Conservation (phyloP, 805 yeast species). For the Hanseniaspora nectarophila region DNA sequence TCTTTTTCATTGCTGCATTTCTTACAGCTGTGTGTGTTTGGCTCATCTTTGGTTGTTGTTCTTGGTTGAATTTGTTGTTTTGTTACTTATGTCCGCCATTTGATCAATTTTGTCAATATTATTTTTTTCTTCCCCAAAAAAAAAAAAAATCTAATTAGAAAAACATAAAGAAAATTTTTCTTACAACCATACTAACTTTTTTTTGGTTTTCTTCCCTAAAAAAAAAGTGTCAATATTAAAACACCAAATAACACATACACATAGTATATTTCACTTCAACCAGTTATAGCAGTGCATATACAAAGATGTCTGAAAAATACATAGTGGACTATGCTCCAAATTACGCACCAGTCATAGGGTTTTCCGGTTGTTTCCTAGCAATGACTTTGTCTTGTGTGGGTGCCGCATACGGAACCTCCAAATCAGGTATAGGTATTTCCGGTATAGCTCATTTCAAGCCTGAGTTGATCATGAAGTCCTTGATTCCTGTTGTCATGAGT, state of each 20-base stretch:
- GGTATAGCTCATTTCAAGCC: conserved; percentile 98
- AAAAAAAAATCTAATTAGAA: no score
- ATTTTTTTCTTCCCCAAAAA: not conserved
- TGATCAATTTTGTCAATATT: not conserved
- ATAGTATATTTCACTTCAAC: no score
- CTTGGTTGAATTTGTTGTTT: not conserved
- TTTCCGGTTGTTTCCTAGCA: conserved; percentile 93
- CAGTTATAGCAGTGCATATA: no score
- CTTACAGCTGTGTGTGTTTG: not conserved
- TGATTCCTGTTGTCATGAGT: conserved; percentile 95
- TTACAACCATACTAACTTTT: not conserved
- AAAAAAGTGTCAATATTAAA: not conserved
- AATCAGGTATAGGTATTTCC: conserved; percentile 93
- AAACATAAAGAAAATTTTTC: not conserved
- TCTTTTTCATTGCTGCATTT: conserved; percentile 3
- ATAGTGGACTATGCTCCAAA: conserved; percentile 64
- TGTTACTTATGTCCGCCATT: not conserved
- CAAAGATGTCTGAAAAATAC: conserved; percentile 21
- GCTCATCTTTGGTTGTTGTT: not conserved
- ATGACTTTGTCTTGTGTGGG: conserved; percentile 90
- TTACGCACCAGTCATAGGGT: conserved; percentile 94
- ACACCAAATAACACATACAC: not conserved
- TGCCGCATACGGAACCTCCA: conserved; percentile 97
- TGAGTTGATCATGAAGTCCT: conserved; percentile 86
- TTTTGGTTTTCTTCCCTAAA: not conserved